Evolutionary conservation across 192 early-diverging fungal genomes (phyloP), one percentile per base, ranked within the genome.

Genomic region (Oehlia diaphana): DNA sequence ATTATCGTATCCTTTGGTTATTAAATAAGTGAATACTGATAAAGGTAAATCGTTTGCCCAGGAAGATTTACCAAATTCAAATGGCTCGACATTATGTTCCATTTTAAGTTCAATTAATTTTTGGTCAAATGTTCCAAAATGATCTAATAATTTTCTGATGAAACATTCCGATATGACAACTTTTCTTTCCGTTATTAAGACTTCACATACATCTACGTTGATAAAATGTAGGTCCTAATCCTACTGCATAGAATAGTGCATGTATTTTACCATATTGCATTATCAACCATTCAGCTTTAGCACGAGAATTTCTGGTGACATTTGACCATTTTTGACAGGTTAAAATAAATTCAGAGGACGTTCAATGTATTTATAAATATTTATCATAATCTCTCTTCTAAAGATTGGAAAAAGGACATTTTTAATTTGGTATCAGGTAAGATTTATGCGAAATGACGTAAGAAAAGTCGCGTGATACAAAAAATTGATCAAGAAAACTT

Each of bases 201-300:
- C 4, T 14, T 28, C 9, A 16, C 26, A 16, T 2, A 77, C n/a
- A n/a, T 13, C 2, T 13, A 66, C 3, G 26, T 66, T 37, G 7
- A 65, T n/a, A 65, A 65, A 63, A 62, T n/a, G 63, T 10, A 5
- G 61, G 39, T 6, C 63, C 75, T 3, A 77, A 28, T 64, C 75
- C 66, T 31, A 77, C 63, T 6, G 75, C 75, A 44, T 77, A 63
- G 23, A 77, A 77, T 1, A 63, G n/a, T n/a, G 75, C 63, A 23
- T 77, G 39, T 21, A 37, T 26, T 42, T 39, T 77, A 1, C 75
- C 75, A 37, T 66, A 33, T 33, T 63, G 35, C 2, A 1, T n/a
- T 21, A 63, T 49, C 19, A 77, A 9, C 75, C 75, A 77, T 13
- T 23, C 31, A 4, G 63, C 63, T 26, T 65, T 65, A 14, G 39